Evolutionary conservation across 148 eudicot genomes (phyloP), one percentile per base, ranked within the genome.

Genomic region (Amaranthus palmeri): DNA sequence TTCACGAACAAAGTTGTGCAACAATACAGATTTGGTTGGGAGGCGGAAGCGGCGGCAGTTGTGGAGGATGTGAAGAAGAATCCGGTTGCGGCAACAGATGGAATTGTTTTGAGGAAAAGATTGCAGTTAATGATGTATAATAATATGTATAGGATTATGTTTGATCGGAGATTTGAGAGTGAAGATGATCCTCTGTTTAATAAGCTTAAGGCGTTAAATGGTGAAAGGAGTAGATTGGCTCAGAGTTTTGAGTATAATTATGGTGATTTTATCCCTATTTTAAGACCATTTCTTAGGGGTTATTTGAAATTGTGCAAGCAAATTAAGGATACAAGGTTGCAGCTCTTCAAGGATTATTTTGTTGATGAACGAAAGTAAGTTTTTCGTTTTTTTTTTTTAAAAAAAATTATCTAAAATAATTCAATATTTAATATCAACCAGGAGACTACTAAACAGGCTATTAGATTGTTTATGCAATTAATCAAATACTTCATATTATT

Each of bases 221-320:
- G 90, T 1, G 92, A 91, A 74, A 86, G 97, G 66, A 91, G 97
- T 72, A 75, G 89, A n/a, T 73, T 91, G 74, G 86, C 92, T 48
- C 97, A 91, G 83, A 91, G 97, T 79, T 87, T 91, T 48, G 93
- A 91, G 78, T 91, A 91, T 47, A 91, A 91, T 40, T 91, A 87
- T 49, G 97, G 97, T 1, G 97, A 91, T 85, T 91, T 91, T 45
- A 87, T 91, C 43, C 97, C 97, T 0, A 77, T 91, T 72, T 70
- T 91, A 68, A 84, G 97, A 74, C 97, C 97, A 0, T 87, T 91
- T 75, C 83, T 91, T 76, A 87, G 90, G 56, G 85, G 90, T 9
- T 91, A 91, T 46, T 76, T 91, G 78, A 91, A 83, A 65, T 74
- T 86, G 8, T 91, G 97, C 54, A 80, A 78, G 76, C 83, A 84